Evolutionary conservation across 208 protist genomes (phyloP).

Genomic region (Leishmania gerbilli): DNA sequence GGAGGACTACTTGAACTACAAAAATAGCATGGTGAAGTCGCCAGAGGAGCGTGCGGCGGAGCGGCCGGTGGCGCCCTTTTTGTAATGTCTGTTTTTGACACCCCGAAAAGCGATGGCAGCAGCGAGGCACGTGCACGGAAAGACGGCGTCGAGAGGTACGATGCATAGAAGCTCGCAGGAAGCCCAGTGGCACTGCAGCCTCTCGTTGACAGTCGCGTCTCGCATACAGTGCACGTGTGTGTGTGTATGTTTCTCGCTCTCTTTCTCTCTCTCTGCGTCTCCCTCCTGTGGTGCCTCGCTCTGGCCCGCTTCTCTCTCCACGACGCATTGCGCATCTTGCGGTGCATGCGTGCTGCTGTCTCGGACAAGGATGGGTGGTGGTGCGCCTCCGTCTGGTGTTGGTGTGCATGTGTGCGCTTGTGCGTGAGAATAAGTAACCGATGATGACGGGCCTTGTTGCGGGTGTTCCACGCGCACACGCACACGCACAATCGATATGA

Average conservation of each 20-base stretch:
- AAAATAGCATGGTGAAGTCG: conserved; percentile 86
- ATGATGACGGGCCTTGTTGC: background rate
- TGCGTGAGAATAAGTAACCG: background rate
- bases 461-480: background rate
- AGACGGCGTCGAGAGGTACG: background rate
- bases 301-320: background rate
- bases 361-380: background rate
- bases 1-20: conserved; percentile 85
- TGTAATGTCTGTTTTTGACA: conserved; percentile 29
- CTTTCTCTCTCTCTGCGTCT: background rate
- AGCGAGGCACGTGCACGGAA: background rate
- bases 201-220: background rate
- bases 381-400: background rate
- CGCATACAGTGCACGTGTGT: background rate
- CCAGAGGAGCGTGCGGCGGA: conserved; percentile 78
- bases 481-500: background rate
- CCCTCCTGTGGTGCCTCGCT: background rate
- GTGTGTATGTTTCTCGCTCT: background rate
- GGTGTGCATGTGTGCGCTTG: background rate
- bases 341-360: background rate
- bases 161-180: background rate
- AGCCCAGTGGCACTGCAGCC: background rate
- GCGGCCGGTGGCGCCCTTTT: conserved; percentile 75
- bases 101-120: background rate
- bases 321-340: too few relatives aligned